A percentile compares a stretch with the other conserved stretches of the same genome.
Evolutionary conservation across 2,329 filamentous ascomycete genomes (phyloP).

Genomic region (Talaromyces sp.): DNA sequence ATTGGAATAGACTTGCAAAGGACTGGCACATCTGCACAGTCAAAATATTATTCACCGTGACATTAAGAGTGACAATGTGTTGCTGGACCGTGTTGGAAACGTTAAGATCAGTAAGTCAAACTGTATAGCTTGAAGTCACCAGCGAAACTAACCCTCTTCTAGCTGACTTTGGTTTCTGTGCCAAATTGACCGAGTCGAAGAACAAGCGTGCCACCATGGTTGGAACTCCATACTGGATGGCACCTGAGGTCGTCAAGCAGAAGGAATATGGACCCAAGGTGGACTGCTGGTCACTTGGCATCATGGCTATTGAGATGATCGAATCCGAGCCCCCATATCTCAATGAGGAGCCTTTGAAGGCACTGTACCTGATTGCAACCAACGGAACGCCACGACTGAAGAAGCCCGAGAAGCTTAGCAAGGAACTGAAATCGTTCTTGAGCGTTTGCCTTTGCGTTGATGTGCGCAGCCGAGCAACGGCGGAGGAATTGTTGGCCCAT

Average conservation of each 20-base stretch:
- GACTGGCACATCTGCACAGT: slow-evolving; percentile 86
- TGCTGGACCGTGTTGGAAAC: slow-evolving; percentile 87
- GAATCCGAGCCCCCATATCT: slow-evolving; percentile 97
- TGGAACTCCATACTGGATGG: slow-evolving; percentile 99
- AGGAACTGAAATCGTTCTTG: slow-evolving; percentile 95
- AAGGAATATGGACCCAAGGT: slow-evolving; percentile 98
- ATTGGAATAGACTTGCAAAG: slow-evolving; percentile 74
- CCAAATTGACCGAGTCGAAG: slow-evolving; percentile 94
- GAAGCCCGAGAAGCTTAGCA: slow-evolving; percentile 96
- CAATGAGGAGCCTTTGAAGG: slow-evolving; percentile 96
- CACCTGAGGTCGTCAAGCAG: slow-evolving; percentile 97
- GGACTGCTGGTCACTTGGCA: slow-evolving; percentile 97
- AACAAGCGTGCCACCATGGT: slow-evolving; percentile 99
- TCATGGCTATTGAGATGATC: slow-evolving; percentile 99
- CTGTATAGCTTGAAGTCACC: background rate
- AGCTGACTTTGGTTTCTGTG: slow-evolving; percentile 99
- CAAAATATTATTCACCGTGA: slow-evolving; percentile 98
- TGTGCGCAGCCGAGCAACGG: slow-evolving; percentile 88
- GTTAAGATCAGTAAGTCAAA: slow-evolving; percentile 97
- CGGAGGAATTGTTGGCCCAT: slow-evolving; percentile 80
- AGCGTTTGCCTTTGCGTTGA: slow-evolving; percentile 95
- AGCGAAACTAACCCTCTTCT: background rate
- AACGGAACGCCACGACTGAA: slow-evolving; percentile 95
- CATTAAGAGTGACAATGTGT: slow-evolving; percentile 98
- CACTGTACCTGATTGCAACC: slow-evolving; percentile 93